Base-by-base conservation (phyloP, 164 flowering plant genomes). In the Pachysandra terminalis region DNA sequence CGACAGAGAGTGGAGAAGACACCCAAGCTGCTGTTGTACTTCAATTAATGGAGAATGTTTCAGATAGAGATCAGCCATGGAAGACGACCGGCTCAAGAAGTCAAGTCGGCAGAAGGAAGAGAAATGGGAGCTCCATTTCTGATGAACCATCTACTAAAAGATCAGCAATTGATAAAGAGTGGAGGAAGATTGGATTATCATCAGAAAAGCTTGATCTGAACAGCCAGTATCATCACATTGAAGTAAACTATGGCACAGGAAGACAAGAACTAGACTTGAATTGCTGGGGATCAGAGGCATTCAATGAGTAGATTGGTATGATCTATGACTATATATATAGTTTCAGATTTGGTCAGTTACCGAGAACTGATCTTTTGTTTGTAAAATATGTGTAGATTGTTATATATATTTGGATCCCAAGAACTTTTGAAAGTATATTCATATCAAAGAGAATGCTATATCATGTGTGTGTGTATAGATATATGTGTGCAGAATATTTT, bases 211-310 rank as follows among this genome's bases (percentile, higher is more conserved):
- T 85, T 73, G 97, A 89, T 78, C 78, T 89, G 69, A 91, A 91
- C 68, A 69, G 78, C 56, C 69, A 80, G 55, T 85, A 71, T 61
- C 84, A 71, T 61, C 84, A 75, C 63, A 72, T 63, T 70, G 91
- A 80, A 28, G 57, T 57, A 9, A 83, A 84, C 69, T 73, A 83
- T 12, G 77, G 74, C 56, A 71, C 83, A 15, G 76, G 73, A 56
- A 61, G 81, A 19, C 78, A 74, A 74, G 68, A 65, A 35, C 65
- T 87, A 48, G 93, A 85, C 71, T 75, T 90, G 79, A 87, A 90
- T 70, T 74, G 69, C 76, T 68, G 69, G 65, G 82, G 63, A 72
- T 37, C 56, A 54, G 80, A 80, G 59, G 56, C 56, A 24, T 28
- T 67, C 48, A 56, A 64, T 59, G 66, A 66, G 65, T 65, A 45